A percentile compares a stretch with the other conserved stretches of the same genome.
These are phyloP conservation scores for Camelina laxa DNA, from an alignment of 345 rosid species.

Conservation along the genomic window DNA sequence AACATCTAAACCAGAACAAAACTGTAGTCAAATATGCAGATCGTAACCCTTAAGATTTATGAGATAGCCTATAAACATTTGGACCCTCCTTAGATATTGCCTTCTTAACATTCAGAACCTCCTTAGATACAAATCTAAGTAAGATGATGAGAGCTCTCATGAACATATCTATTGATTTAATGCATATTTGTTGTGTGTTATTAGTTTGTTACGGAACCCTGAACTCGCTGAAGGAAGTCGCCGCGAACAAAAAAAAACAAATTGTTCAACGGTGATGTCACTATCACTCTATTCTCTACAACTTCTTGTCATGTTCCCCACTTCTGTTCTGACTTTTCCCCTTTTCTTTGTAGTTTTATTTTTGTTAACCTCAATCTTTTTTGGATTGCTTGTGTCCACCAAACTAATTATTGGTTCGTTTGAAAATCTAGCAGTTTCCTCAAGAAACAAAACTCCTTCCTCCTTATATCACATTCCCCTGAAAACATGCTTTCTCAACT, in stretches of 20 bases:
- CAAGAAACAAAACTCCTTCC: conserved; percentile 39
- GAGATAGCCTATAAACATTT: background rate
- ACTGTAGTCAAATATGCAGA: conserved; percentile 33
- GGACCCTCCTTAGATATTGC: conserved; percentile 15
- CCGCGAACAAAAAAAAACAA: conserved; percentile 26
- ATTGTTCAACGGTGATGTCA: conserved; percentile 40
- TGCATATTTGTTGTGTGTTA: conserved; percentile 31
- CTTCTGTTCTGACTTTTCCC: conserved; percentile 39
- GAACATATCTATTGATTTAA: background rate
- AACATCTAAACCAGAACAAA: conserved; percentile 35
- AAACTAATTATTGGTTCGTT: conserved; percentile 33
- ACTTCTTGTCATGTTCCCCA: conserved; percentile 44
- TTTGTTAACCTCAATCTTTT: conserved; percentile 4
- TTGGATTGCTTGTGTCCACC: conserved; percentile 30
- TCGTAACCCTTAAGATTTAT: conserved; percentile 10
- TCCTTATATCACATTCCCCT: conserved; percentile 14
- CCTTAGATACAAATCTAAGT: conserved; percentile 23
- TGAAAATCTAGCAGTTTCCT: conserved; percentile 34
- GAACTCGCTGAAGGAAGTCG: conserved; percentile 31
- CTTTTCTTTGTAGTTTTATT: conserved; percentile 16
- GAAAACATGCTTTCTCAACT: conserved; percentile 15
- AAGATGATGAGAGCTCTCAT: conserved; percentile 23
- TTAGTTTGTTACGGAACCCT: conserved; percentile 33
- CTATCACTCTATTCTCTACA: conserved; percentile 35
- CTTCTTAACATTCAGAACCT: background rate